Evolutionary conservation across 2,329 filamentous ascomycete species (phyloP).

Genomic region (Ascosphaera apis): DNA sequence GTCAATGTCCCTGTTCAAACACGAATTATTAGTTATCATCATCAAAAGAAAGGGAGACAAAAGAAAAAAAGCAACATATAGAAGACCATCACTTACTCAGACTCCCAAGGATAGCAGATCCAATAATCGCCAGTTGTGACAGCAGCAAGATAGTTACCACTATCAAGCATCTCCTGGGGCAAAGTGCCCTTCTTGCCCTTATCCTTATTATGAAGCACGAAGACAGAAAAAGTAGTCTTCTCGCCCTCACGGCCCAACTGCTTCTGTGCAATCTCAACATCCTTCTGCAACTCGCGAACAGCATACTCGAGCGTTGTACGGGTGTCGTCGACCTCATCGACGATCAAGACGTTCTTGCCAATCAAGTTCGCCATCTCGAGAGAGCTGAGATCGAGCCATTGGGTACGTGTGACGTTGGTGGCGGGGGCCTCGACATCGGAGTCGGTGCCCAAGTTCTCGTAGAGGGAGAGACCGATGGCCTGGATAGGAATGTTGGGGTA

Average conservation of each 20-base stretch:
- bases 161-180: constrained; percentile 50
- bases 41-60: too few species aligned
- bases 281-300: constrained; percentile 80
- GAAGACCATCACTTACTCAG: constrained; percentile 29
- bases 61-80: not conserved
- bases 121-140: constrained; percentile 80
- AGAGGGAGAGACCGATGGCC: constrained; percentile 91
- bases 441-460: constrained; percentile 54
- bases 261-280: constrained; percentile 60
- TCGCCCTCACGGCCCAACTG: constrained; percentile 43
- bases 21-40: constrained; percentile 5
- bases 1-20: constrained; percentile 46
- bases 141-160: constrained; percentile 60
- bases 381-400: constrained; percentile 84
- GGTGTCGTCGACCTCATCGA: constrained; percentile 91
- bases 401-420: constrained; percentile 87
- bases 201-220: constrained; percentile 97
- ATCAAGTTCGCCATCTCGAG: constrained; percentile 75
- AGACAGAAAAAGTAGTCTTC: constrained; percentile 78
- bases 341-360: constrained; percentile 76
- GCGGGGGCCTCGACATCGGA: constrained; percentile 52
- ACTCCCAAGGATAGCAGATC: constrained; percentile 99
- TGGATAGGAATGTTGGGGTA: constrained; percentile 94
- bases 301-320: constrained; percentile 86
- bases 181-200: constrained; percentile 82